Evolutionary conservation across 2,329 filamentous ascomycete species (phyloP), one percentile per base, ranked within the genome.

Genomic region (Curvularia lunata): DNA sequence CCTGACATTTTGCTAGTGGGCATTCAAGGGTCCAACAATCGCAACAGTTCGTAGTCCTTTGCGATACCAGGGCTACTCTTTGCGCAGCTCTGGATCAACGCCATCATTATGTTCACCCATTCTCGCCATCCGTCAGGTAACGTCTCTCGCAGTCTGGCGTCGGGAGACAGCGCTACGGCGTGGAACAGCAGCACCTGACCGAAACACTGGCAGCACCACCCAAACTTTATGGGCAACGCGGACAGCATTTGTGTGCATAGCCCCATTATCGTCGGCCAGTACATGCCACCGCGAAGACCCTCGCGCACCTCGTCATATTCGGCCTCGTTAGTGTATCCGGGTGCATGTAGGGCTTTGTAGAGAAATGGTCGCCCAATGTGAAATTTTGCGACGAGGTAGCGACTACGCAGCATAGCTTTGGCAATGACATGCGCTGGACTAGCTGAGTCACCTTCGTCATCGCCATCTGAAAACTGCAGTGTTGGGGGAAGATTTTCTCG

Each of bases 401-500:
- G 75, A 58, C 71, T 75, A 19, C 71, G 69, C 19, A 77, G 60
- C 72, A 77, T 76, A n/a, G 72, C 74, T 62, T 73, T 74, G 9
- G 75, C 75, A 45, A 77, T 70, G 40, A 75, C 73, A 52, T 76
- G 75, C 5, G 74, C 75, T 12, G 75, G 75, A 47, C 69, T 72
- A 2, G 67, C 63, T 4, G 71, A 68, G 45, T 70, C 61, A 38
- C 73, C 70, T 1, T 48, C 63, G 34, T 62, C 67, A 47, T 75
- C 72, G 30, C 69, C 51, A 32, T 81, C 77, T 13, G 75, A 68
- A 59, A 83, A 83, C 55, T 82, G 80, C 18, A 84, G 76, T 7
- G 78, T 71, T 16, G 77, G 61, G 9, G 83, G 83, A 13, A 85
- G 79, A 52, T 84, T 83, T 5, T 69, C 74, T 25, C 82, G 81